Percentiles rank a stretch among this genome's conserved stretches.
Evolutionary conservation across 768 basidiomycete genomes (phyloP).

Genomic region (Leucosporidium yakuticum): DNA sequence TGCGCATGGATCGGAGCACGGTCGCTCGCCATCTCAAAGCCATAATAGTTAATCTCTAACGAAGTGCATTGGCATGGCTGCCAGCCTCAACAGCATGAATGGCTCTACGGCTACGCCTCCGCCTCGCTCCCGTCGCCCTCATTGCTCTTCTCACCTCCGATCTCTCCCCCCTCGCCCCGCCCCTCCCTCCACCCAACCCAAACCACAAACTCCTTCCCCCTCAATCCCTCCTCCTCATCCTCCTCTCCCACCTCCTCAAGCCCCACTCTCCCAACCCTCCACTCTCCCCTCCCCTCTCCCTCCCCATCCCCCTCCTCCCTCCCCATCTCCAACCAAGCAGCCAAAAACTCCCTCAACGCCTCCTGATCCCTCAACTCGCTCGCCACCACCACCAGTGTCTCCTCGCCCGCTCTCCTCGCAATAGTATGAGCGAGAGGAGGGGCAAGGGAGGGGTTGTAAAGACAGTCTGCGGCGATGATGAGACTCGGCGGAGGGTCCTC

Average conservation of each 20-base stretch:
- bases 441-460: slow-evolving; percentile 26
- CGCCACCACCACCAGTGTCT: slow-evolving; percentile 12
- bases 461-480: slow-evolving; percentile 26
- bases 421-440: slow-evolving; percentile 17
- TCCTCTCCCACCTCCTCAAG: neutral
- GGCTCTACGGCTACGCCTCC: too few relatives aligned
- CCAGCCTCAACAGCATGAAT: too few relatives aligned
- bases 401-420: neutral
- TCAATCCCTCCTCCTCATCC: neutral
- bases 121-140: too few relatives aligned
- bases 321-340: neutral
- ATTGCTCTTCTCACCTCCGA: too few relatives aligned
- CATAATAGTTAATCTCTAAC: too few relatives aligned
- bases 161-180: neutral
- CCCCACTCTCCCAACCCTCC: neutral
- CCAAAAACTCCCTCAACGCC: slow-evolving; percentile 7
- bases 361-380: slow-evolving; percentile 4
- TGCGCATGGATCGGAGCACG: too few relatives aligned
- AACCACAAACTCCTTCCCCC: neutral
- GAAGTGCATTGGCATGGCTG: too few relatives aligned
- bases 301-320: neutral
- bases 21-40: too few relatives aligned
- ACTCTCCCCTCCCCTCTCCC: neutral
- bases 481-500: neutral
- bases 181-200: slow-evolving; percentile 3